Base-by-base conservation (phyloP, 306 rosid genomes). In the Purshia tridentata region DNA sequence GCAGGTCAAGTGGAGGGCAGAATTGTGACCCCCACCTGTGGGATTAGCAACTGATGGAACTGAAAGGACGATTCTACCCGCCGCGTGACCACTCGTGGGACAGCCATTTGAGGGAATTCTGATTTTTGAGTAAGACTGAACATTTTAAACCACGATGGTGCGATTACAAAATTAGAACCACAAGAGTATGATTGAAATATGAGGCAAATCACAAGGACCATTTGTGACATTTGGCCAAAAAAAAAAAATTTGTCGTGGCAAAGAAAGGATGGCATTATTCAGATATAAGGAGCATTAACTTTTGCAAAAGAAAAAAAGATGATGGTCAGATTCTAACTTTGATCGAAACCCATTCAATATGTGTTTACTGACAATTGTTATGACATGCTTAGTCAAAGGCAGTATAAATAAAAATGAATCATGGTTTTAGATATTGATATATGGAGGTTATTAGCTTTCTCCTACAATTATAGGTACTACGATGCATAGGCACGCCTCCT, bases 251-350 rank as follows among this genome's bases (percentile, higher is more conserved):
- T 29, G 35, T 29, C 2, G 35, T 29, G 35, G 62, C 39, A 69
- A 62, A 69, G 2, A 69, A 12, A 8, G 22, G 50, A 40, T 69
- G 14, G 19, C 50, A 54, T 6, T 19, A 6, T 40, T 70, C 41
- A 70, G 58, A 39, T 70, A 19, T 56, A n/a, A 69, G 19, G 13
- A 69, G 19, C 11, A 54, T 6, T 69, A 44, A 40, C 63, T 35
- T 39, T n/a, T 11, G 5, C 73, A 69, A 40, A 40, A 11, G 37
- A n/a, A 47, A 13, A 7, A 41, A 58, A 67, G 18, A 11, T 18
- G 49, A 54, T 52, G 18, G 22, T 49, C n/a, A 51, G 39, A 37
- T 18, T 51, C 12, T 6, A 69, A 9, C 56, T 52, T 60, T 53
- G 19, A 12, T 52, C 63, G 41, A 53, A 68, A 49, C 45, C 55